Evolutionary conservation across 2,329 filamentous ascomycete genomes (phyloP), one percentile per base, ranked within the genome.

Genomic region (Purpureocillium lavendulum): DNA sequence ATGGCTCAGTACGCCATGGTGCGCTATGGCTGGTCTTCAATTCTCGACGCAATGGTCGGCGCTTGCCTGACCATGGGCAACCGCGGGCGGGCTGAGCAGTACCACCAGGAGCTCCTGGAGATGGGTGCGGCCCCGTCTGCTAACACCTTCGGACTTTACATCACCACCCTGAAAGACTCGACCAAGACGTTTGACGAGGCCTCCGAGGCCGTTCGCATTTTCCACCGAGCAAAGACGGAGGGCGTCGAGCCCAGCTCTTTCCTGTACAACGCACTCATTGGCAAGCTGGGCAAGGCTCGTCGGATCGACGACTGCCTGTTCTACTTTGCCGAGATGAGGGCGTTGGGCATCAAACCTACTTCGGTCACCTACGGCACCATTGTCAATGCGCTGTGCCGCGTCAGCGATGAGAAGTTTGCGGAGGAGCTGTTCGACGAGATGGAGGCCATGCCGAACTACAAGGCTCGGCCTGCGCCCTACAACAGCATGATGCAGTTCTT

Each of bases 401-500:
- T 97, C 40, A 95, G 88, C 50, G 92, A 98, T 52, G 90, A 97
- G 67, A 94, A 90, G 57, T 95, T 96, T 59, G 92, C 92, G 21
- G 92, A 96, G 57, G 88, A 97, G 64, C 79, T 97, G 52, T 98
- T 98, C 57, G 88, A 97, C 57, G 92, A 98, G 69, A 98, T 98
- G 92, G 92, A 98, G 69, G 80, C 83, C 35, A 95, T 94, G 83
- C 84, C 88, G 41, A 98, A 98, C 70, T 98, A 98, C 77, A 97
- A 96, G 71, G 87, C 92, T 31, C 84, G 92, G 9, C 89, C 92
- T 18, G 92, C 92, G 17, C 92, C 92, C 1, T 98, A 98, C 73
- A 96, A 98, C 71, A 94, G 87, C 64, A 85, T 98, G 81, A 98
- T 98, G 80, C 92, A 98, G 60, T 97, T 95, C 69, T 98, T 97